A percentile compares a stretch with the other conserved stretches of the same genome.
Conservation (phyloP, 2,329 filamentous ascomycete species). For the Colletotrichum tabaci region DNA sequence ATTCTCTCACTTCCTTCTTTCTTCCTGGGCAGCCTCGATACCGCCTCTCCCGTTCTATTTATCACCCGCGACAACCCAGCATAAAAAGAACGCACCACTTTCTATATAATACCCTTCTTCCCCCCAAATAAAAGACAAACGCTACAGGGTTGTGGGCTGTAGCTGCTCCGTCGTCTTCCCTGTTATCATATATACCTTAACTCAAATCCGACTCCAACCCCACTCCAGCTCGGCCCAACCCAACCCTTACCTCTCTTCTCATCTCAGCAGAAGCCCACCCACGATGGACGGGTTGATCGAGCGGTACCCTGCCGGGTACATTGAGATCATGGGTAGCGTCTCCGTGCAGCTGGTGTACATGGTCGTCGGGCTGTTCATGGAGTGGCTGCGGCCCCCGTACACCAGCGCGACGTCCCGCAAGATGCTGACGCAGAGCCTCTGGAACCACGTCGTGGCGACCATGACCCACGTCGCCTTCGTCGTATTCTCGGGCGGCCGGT, state of each 20-base stretch:
- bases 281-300: conserved; percentile 11
- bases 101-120: too few species aligned
- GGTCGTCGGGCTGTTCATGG: not conserved
- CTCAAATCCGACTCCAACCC: too few species aligned
- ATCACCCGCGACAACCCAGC: too few species aligned
- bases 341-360: conserved; percentile 11
- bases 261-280: not conserved
- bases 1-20: too few species aligned
- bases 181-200: too few species aligned
- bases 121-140: too few species aligned
- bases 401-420: not conserved
- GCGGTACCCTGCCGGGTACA: conserved; percentile 3
- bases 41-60: too few species aligned
- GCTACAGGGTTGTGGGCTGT: too few species aligned
- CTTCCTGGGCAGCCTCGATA: too few species aligned
- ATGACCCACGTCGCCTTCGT: conserved; percentile 6
- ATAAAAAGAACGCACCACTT: too few species aligned
- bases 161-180: too few species aligned
- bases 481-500: not conserved
- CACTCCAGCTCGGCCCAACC: not conserved
- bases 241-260: not conserved
- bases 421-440: conserved; percentile 9
- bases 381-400: conserved; percentile 10
- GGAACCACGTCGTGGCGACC: conserved; percentile 12
- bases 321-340: conserved; percentile 17